Conservation (phyloP, 345 rosid species). For the Hypericum perforatum region DNA sequence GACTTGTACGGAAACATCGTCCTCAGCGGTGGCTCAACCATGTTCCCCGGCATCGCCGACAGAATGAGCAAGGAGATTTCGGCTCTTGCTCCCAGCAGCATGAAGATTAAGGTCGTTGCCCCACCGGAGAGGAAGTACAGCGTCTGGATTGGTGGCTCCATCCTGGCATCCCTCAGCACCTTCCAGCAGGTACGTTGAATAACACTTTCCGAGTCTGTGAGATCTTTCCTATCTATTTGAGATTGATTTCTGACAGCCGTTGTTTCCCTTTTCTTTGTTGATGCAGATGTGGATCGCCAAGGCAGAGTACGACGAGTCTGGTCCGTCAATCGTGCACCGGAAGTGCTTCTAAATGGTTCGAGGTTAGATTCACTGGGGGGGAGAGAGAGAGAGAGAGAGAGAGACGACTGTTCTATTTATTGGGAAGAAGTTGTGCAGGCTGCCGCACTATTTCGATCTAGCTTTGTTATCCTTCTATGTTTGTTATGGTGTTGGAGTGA, state of each 20-base stretch:
- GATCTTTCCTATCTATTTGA: not conserved
- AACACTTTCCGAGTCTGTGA: not conserved
- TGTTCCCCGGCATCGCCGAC: slow-evolving; percentile 84
- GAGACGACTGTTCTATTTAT: slow-evolving; percentile 7
- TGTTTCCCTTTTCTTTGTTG: slow-evolving; percentile 3
- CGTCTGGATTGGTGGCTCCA: slow-evolving; percentile 94
- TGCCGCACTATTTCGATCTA: slow-evolving; percentile 21
- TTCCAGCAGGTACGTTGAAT: slow-evolving; percentile 68
- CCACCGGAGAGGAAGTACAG: slow-evolving; percentile 91
- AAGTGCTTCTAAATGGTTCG: slow-evolving; percentile 60
- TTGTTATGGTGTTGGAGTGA: slow-evolving; percentile 32
- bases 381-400: slow-evolving; percentile 17
- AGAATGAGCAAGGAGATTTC: slow-evolving; percentile 95
- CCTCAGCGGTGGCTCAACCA: slow-evolving; percentile 89
- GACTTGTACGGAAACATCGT: slow-evolving; percentile 86
- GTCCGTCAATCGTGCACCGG: slow-evolving; percentile 90
- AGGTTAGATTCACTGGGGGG: slow-evolving; percentile 15
- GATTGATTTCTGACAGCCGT: not conserved
- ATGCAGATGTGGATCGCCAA: slow-evolving; percentile 91
- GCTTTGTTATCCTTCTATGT: slow-evolving; percentile 25
- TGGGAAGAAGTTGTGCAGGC: slow-evolving; percentile 21
- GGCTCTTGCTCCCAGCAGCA: slow-evolving; percentile 88
- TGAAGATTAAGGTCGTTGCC: slow-evolving; percentile 92
- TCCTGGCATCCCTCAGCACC: slow-evolving; percentile 88
- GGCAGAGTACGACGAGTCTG: slow-evolving; percentile 91